These are phyloP conservation scores for Exophiala sp. DNA, from an alignment of 2,329 filamentous ascomycete species.

Conservation along the genomic window DNA sequence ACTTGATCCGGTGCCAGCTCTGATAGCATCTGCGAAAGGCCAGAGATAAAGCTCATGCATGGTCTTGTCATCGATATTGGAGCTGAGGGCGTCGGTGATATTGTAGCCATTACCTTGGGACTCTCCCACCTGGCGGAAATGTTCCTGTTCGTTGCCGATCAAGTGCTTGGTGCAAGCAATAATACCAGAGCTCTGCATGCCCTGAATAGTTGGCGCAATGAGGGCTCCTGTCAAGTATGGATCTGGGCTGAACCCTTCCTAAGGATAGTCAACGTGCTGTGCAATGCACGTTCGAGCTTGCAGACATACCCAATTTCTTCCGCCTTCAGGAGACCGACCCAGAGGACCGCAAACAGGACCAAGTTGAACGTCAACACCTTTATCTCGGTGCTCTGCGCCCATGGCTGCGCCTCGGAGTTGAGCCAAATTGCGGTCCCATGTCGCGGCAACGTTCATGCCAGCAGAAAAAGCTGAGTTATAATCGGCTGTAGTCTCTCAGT, in stretches of 20 bases:
- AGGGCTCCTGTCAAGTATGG: constrained; percentile 70
- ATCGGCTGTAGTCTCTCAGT: constrained; percentile 52
- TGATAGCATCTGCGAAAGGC: constrained; percentile 64
- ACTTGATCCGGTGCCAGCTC: constrained; percentile 60
- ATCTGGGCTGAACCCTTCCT: constrained; percentile 62
- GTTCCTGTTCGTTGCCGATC: constrained; percentile 70
- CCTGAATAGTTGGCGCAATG: constrained; percentile 69
- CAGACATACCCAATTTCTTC: constrained; percentile 61
- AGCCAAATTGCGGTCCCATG: constrained; percentile 72
- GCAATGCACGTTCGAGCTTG: background rate
- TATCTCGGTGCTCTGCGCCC: constrained; percentile 69
- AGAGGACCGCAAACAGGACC: constrained; percentile 75
- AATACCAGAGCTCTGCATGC: constrained; percentile 77
- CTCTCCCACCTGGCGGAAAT: constrained; percentile 62
- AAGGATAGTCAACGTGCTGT: constrained; percentile 3
- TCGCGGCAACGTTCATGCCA: constrained; percentile 75
- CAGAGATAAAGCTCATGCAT: constrained; percentile 63
- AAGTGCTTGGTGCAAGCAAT: constrained; percentile 81
- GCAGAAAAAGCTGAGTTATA: constrained; percentile 78
- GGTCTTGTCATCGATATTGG: constrained; percentile 62
- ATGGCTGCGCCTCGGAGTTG: constrained; percentile 67
- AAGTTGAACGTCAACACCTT: constrained; percentile 71
- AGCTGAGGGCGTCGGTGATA: constrained; percentile 59
- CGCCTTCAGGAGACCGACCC: constrained; percentile 64
- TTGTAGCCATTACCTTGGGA: constrained; percentile 59